phyloP scores from a whole-genome alignment of 257 asterid genomes.

The Rhazya stricta region DNA sequence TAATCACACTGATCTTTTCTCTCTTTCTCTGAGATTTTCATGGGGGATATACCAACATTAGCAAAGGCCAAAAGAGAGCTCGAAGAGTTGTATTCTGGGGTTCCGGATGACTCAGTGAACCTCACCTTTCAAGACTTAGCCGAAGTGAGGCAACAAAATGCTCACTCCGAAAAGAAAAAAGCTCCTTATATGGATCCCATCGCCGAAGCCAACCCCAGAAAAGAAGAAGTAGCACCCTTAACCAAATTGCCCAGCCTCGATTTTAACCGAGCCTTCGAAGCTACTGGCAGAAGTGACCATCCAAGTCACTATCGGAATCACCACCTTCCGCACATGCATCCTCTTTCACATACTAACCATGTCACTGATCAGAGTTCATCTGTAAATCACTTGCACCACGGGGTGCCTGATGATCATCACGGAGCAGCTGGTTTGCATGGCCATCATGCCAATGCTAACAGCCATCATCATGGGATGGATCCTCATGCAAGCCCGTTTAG shows the following conservation, averaged over 20 bases:
- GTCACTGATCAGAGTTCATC: background rate
- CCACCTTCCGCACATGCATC: conserved; percentile 14
- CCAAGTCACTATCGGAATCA: conserved; percentile 7
- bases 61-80: conserved; percentile 59
- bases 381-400: background rate
- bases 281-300: conserved; percentile 24
- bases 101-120: conserved; percentile 81
- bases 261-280: conserved; percentile 48
- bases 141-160: conserved; percentile 30
- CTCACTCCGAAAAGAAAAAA: conserved; percentile 20
- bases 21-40: background rate
- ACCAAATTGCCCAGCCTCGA: conserved; percentile 66
- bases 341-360: conserved; percentile 11
- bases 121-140: conserved; percentile 76
- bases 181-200: conserved; percentile 17
- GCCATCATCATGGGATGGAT: conserved; percentile 1
- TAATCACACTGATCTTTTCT: background rate
- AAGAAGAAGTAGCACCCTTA: conserved; percentile 12
- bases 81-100: conserved; percentile 60
- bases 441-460: conserved; percentile 3
- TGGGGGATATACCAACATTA: conserved; percentile 48
- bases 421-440: conserved; percentile 4
- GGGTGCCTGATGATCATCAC: conserved; percentile 10
- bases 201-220: conserved; percentile 15
- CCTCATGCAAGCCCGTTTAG: conserved; percentile 20